These are phyloP conservation scores for Wallacemonas collosoma DNA, from an alignment of 208 protist species.

Conservation along the genomic window DNA sequence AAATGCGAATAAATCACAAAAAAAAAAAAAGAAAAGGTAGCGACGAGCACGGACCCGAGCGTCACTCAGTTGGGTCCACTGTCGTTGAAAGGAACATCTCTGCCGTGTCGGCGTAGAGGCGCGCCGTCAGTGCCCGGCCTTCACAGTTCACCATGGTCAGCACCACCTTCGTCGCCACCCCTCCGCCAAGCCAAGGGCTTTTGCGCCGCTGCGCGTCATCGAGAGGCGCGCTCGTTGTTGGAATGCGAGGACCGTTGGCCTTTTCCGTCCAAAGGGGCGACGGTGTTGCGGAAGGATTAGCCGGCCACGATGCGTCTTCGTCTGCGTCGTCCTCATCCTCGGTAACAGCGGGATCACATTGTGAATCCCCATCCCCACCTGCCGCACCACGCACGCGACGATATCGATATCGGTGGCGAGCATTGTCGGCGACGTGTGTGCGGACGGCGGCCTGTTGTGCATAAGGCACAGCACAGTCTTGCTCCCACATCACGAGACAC, in stretches of 20 bases:
- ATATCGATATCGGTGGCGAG: neutral
- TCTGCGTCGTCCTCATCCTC: too few species aligned
- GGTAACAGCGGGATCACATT: too few species aligned
- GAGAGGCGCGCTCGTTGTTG: neutral
- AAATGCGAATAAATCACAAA: neutral
- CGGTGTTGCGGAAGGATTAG: neutral
- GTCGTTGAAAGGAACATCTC: constrained; percentile 11
- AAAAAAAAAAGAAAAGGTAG: constrained; percentile 12
- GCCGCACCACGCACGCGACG: too few species aligned
- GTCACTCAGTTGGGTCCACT: neutral
- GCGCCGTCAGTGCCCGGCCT: constrained; percentile 44
- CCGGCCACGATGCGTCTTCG: neutral
- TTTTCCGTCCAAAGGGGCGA: neutral
- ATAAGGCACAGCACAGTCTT: neutral
- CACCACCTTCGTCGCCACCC: constrained; percentile 23
- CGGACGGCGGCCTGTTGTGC: constrained; percentile 6
- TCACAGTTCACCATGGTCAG: constrained; percentile 73
- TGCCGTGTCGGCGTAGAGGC: constrained; percentile 37
- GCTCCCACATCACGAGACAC: constrained; percentile 26
- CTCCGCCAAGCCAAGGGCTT: constrained; percentile 1
- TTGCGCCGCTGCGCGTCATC: neutral
- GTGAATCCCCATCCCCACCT: too few species aligned
- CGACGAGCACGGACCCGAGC: neutral
- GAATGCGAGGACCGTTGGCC: neutral
- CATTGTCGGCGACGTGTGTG: neutral